Evolutionary conservation across 2,329 filamentous ascomycete species (phyloP).

Genomic region (Pyrenophora tritici-repentis): DNA sequence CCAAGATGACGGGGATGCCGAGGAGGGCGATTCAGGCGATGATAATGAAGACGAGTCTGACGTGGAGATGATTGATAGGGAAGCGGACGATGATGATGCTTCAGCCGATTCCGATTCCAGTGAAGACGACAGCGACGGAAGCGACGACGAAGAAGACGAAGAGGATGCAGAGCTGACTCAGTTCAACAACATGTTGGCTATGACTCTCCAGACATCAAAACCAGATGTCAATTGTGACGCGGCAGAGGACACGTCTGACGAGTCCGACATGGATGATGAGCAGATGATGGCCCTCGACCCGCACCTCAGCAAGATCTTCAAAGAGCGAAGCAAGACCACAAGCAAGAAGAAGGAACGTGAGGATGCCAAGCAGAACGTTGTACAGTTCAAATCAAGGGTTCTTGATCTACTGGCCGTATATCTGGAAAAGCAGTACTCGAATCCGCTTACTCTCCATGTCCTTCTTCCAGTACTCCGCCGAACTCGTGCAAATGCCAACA

Average conservation of each 20-base stretch:
- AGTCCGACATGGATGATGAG: constrained; percentile 88
- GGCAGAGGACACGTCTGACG: constrained; percentile 64
- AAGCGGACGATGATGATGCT: constrained; percentile 33
- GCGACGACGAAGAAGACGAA: constrained; percentile 29
- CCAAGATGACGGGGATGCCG: constrained; percentile 53
- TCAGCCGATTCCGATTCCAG: constrained; percentile 19
- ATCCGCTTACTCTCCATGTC: constrained; percentile 68
- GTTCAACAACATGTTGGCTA: constrained; percentile 77
- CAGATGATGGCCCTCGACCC: constrained; percentile 91
- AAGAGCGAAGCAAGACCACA: constrained; percentile 67
- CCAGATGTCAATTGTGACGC: constrained; percentile 65
- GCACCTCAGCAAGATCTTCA: constrained; percentile 84
- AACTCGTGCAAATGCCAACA: constrained; percentile 75
- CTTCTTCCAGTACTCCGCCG: constrained; percentile 78
- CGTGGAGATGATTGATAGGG: constrained; percentile 53
- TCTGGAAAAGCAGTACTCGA: constrained; percentile 75
- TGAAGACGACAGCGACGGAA: constrained; percentile 29
- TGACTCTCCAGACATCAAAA: constrained; percentile 70
- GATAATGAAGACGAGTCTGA: constrained; percentile 54
- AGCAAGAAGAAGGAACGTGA: constrained; percentile 83
- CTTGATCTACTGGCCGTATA: constrained; percentile 87
- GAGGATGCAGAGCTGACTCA: constrained; percentile 60
- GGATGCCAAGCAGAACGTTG: constrained; percentile 83
- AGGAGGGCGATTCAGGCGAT: constrained; percentile 50
- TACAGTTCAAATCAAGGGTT: constrained; percentile 94